These are phyloP conservation scores for Fraxinus sp. DNA, from an alignment of 305 asterid species.

Conservation along the genomic window DNA sequence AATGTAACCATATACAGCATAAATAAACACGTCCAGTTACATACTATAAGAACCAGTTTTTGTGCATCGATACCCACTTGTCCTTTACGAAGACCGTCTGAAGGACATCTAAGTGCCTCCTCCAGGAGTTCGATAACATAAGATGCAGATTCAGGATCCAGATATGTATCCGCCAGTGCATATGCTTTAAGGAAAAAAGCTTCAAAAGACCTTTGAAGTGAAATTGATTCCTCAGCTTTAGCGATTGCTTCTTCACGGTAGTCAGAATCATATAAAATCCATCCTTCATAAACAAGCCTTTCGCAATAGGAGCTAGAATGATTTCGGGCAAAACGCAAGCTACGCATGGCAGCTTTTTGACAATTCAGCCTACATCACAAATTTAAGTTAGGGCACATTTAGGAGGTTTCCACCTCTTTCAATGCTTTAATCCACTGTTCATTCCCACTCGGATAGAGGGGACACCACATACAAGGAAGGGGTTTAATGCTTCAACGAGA, in stretches of 20 bases:
- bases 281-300: constrained; percentile 84
- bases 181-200: constrained; percentile 87
- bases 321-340: constrained; percentile 82
- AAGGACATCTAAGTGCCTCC: constrained; percentile 93
- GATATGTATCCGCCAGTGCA: constrained; percentile 63
- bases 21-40: neutral
- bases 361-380: constrained; percentile 59
- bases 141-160: constrained; percentile 59
- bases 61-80: constrained; percentile 49
- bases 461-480: neutral
- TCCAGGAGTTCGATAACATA: constrained; percentile 73
- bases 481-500: neutral
- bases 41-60: neutral
- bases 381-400: neutral
- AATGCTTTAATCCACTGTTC: neutral
- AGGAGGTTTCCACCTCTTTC: neutral
- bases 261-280: constrained; percentile 89
- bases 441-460: neutral
- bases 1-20: neutral
- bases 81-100: constrained; percentile 95
- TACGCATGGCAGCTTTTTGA: constrained; percentile 93
- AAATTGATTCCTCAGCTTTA: constrained; percentile 80
- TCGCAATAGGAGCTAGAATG: constrained; percentile 63
- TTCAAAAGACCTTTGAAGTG: constrained; percentile 81
- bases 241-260: constrained; percentile 78